phyloP scores from a whole-genome alignment of 2,329 filamentous ascomycete species.

The Raffaelea arxii region DNA sequence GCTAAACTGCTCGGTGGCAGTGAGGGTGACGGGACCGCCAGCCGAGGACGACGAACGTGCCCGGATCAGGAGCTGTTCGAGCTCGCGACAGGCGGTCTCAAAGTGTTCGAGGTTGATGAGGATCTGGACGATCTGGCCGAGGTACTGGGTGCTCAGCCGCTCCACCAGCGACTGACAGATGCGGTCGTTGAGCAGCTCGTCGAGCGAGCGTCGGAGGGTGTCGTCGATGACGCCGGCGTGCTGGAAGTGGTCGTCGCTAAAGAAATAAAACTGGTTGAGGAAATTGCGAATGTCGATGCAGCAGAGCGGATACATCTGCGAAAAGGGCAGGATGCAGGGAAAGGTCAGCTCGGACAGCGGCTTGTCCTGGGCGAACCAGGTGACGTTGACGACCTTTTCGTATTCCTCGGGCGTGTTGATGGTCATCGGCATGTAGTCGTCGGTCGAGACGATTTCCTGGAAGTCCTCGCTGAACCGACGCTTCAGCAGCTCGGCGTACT shows the following conservation, averaged over 20 bases:
- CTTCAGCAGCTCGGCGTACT: conserved; percentile 87
- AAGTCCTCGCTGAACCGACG: conserved; percentile 91
- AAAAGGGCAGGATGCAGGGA: conserved; percentile 92
- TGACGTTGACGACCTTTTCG: conserved; percentile 90
- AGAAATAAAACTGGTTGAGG: conserved; percentile 96
- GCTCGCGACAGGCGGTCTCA: conserved; percentile 80
- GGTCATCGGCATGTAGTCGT: conserved; percentile 99
- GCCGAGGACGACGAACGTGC: conserved; percentile 75
- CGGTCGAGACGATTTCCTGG: conserved; percentile 80
- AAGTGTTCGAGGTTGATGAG: conserved; percentile 97
- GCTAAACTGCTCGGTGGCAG: conserved; percentile 77
- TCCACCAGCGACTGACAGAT: conserved; percentile 88
- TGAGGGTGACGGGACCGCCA: conserved; percentile 68
- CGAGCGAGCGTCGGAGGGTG: conserved; percentile 79
- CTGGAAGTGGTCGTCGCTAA: conserved; percentile 91
- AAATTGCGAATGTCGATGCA: conserved; percentile 98
- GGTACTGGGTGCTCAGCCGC: conserved; percentile 79
- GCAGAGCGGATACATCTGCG: conserved; percentile 96
- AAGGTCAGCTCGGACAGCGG: conserved; percentile 69
- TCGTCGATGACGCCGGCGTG: conserved; percentile 85
- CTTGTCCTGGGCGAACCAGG: conserved; percentile 88
- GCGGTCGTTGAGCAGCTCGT: conserved; percentile 85
- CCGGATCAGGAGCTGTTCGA: conserved; percentile 77
- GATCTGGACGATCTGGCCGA: conserved; percentile 97
- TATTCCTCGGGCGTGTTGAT: conserved; percentile 87